Evolutionary conservation across 345 rosid genomes (phyloP).

Genomic region (Eucalyptus dawsonii): DNA sequence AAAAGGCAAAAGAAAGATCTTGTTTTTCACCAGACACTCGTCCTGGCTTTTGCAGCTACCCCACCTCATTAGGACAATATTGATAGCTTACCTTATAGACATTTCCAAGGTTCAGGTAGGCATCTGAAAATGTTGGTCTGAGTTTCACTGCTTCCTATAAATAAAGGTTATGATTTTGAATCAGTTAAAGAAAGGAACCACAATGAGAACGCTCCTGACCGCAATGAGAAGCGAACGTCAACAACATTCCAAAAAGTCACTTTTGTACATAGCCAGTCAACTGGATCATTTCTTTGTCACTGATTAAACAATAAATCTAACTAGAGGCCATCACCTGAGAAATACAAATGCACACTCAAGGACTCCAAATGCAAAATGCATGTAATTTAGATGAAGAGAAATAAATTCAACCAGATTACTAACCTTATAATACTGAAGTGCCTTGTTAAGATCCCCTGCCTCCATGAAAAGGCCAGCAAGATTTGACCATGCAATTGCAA

Average conservation of each 20-base stretch:
- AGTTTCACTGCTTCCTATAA: conserved; percentile 92
- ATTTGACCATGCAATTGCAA: conserved; percentile 99
- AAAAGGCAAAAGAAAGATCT: conserved; percentile 22
- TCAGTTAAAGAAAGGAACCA: neutral
- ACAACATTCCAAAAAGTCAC: neutral
- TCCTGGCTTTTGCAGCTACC: conserved; percentile 15
- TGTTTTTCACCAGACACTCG: conserved; percentile 19
- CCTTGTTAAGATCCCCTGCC: conserved; percentile 87
- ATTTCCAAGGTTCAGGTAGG: conserved; percentile 90
- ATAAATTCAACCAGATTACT: neutral
- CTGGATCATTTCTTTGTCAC: neutral
- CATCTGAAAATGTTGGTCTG: conserved; percentile 90
- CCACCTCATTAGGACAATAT: conserved; percentile 5
- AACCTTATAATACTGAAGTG: conserved; percentile 95
- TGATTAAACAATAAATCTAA: neutral
- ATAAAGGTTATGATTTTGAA: neutral
- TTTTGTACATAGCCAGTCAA: neutral
- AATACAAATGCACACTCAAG: neutral
- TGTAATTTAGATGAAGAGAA: neutral
- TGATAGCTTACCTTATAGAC: conserved; percentile 81
- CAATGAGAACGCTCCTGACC: neutral
- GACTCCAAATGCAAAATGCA: neutral
- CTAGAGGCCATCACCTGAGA: neutral
- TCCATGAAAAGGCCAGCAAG: conserved; percentile 99
- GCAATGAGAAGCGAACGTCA: neutral